Conservation (phyloP, 2,329 filamentous ascomycete species). For the Cordyceps fumosorosea region DNA sequence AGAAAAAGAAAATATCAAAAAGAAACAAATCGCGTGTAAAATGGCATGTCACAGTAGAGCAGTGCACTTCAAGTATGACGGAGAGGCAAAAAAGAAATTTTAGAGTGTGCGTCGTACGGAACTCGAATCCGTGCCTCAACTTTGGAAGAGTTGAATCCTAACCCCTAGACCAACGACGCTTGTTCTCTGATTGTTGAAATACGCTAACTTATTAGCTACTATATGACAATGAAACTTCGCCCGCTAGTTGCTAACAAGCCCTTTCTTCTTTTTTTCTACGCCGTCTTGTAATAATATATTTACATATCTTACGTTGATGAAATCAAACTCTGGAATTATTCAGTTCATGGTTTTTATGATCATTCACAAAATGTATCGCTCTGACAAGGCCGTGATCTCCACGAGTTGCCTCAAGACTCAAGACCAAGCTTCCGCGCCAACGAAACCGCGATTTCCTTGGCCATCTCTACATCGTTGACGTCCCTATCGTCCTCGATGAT, state of each 20-base stretch:
- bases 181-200: not conserved
- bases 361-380: not conserved
- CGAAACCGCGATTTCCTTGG: constrained; percentile 38
- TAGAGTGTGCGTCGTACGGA: constrained; percentile 19
- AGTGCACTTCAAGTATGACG: not conserved
- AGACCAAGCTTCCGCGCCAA: constrained; percentile 26
- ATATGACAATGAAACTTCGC: not conserved
- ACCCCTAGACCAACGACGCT: constrained; percentile 23
- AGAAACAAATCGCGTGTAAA: not conserved
- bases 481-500: constrained; percentile 42
- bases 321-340: too few species aligned
- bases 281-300: too few species aligned
- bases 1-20: not conserved
- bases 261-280: too few species aligned
- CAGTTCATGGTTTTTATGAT: not conserved
- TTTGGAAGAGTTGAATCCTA: constrained; percentile 24
- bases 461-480: constrained; percentile 50
- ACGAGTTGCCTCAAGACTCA: not conserved
- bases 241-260: not conserved
- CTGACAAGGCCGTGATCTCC: not conserved
- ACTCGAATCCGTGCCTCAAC: constrained; percentile 23
- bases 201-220: constrained; percentile 2
- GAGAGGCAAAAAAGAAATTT: constrained; percentile 14
- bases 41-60: too few species aligned
- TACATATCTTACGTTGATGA: too few species aligned